Evolutionary conservation across 1,284 basidiomycete genomes (phyloP).

Genomic region (Golubevia pallescens): DNA sequence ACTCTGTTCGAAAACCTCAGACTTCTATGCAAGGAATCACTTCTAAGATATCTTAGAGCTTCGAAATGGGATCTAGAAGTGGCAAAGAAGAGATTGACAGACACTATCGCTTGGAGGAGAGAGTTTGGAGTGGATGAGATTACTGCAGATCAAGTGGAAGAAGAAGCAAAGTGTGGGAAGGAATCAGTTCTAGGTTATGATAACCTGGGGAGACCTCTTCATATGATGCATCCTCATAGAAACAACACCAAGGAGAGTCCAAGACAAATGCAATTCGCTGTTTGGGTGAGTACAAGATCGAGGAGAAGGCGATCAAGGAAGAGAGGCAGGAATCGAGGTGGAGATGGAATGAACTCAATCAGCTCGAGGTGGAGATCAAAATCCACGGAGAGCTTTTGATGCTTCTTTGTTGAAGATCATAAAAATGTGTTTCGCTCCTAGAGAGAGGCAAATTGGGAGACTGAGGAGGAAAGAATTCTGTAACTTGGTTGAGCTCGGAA

Average conservation of each 20-base stretch:
- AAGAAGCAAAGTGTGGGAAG: conserved; percentile 48
- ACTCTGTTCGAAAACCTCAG: conserved; percentile 45
- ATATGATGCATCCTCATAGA: conserved; percentile 57
- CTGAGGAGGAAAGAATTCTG: too few relatives aligned
- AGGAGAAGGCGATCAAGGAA: too few relatives aligned
- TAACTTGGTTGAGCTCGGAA: too few relatives aligned
- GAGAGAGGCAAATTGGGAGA: too few relatives aligned
- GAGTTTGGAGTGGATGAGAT: conserved; percentile 51
- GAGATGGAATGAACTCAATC: too few relatives aligned
- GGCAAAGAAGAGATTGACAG: conserved; percentile 48
- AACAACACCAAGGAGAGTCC: conserved; percentile 36
- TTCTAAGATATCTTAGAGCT: conserved; percentile 50
- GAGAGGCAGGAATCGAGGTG: too few relatives aligned
- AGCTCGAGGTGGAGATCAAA: too few relatives aligned
- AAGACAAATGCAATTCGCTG: conserved; percentile 52
- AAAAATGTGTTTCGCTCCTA: too few relatives aligned
- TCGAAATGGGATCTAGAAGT: conserved; percentile 46
- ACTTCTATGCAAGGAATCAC: conserved; percentile 37
- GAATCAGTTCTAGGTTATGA: conserved; percentile 54
- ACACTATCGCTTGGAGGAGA: conserved; percentile 49
- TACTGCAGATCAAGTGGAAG: conserved; percentile 37
- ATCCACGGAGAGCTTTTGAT: too few relatives aligned
- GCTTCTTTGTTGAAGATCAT: too few relatives aligned
- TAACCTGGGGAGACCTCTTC: conserved; percentile 46
- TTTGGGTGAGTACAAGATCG: conserved; percentile 22